Percentiles rank a stretch among this genome's conserved stretches.
Conservation (phyloP, 345 rosid species). For the Syzygium grande region DNA sequence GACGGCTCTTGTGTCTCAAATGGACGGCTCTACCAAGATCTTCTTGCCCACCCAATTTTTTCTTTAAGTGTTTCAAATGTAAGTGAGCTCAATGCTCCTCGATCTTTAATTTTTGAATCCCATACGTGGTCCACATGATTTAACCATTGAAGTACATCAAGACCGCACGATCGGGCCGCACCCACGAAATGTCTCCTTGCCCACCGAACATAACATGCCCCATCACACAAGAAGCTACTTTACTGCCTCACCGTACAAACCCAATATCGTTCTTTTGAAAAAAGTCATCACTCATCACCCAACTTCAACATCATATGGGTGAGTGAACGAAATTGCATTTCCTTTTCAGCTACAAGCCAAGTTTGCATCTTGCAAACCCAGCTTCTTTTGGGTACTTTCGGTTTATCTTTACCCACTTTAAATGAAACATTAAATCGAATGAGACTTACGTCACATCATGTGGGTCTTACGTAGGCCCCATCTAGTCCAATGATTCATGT, state of each 20-base stretch:
- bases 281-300: neutral
- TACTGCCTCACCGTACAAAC: neutral
- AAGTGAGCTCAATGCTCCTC: neutral
- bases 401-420: neutral
- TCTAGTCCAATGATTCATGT: rapidly evolving
- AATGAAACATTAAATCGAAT: neutral
- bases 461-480: rapidly evolving
- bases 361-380: neutral
- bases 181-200: neutral
- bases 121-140: neutral
- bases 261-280: neutral
- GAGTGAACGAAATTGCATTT: neutral
- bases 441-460: neutral
- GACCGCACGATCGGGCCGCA: neutral
- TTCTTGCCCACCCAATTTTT: neutral
- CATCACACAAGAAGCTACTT: neutral
- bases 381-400: neutral
- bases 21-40: neutral
- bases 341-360: neutral
- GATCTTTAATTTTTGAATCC: neutral
- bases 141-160: neutral
- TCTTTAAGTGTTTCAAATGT: neutral
- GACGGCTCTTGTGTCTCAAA: neutral
- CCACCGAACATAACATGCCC: neutral
- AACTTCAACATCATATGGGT: neutral